Base-by-base conservation (phyloP, 2,329 filamentous ascomycete genomes). In the Keithomyces neogunnii region DNA sequence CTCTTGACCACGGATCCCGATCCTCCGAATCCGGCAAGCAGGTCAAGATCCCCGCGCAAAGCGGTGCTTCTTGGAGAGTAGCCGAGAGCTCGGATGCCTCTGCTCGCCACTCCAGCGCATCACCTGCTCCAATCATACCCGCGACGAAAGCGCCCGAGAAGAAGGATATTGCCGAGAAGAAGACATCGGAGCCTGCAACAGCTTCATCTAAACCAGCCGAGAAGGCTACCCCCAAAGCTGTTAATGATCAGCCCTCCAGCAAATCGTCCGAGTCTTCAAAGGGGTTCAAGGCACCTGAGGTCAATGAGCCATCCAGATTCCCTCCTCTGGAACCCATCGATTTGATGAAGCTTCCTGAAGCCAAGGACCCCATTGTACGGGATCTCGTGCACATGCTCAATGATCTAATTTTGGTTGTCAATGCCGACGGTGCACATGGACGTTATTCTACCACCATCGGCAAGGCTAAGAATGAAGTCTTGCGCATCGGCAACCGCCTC, bases 311-410 rank as follows among this genome's bases (percentile, higher is more conserved):
- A 35, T 86, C 81, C 38, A 75, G 72, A 54, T 79, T 79, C 64
- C 81, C 81, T 50, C 80, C 85, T 43, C 73, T 84, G 26, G 72
- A 83, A 54, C 81, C 82, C 13, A 89, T 97, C 59, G 88, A 96
- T 63, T 82, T 90, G 55, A 73, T 96, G 53, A 79, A 79, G 48
- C 80, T 95, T 29, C 77, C 81, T 50, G 81, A 89, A 61, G 89
- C 87, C 49, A 82, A 84, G 53, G 92, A 97, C 66, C 88, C 89
- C 31, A 80, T 96, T 36, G 88, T 97, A 28, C 90, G 96, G 69
- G 89, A 97, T 62, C 77, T 99, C 5, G 89, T 95, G 53, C 92
- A 89, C 73, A 92, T 96, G 72, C 79, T 99, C 61, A 99, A 99
- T 72, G 89, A 95, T 68, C 86, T 99, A 61, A 96, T 99, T 64